phyloP scores from a whole-genome alignment of 345 rosid genomes.

The Physaria fendleri region DNA sequence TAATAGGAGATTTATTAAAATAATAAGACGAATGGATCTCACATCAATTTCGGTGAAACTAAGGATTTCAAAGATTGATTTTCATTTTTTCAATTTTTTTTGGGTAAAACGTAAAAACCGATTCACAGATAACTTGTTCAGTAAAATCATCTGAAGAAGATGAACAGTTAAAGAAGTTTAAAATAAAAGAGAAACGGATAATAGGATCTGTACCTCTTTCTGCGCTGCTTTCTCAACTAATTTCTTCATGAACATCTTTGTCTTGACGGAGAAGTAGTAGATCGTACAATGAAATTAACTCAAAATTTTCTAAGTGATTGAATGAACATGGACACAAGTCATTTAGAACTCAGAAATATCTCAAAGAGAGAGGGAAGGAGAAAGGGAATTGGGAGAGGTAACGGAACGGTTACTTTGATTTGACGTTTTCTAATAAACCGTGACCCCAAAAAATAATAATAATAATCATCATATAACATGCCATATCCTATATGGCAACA shows the following conservation, averaged over 20 bases:
- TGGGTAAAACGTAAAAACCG: too few species aligned
- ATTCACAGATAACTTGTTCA: background rate
- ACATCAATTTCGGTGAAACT: slow-evolving; percentile 1
- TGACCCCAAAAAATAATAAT: too few species aligned
- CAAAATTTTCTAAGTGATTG: background rate
- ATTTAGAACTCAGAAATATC: background rate
- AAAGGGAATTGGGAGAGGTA: too few species aligned
- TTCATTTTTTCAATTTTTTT: too few species aligned
- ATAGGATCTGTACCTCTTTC: slow-evolving; percentile 21
- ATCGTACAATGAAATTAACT: background rate
- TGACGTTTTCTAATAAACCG: too few species aligned
- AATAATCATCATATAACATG: too few species aligned
- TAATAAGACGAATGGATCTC: too few species aligned
- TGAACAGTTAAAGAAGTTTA: background rate
- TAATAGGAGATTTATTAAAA: too few species aligned
- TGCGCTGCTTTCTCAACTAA: slow-evolving; percentile 30
- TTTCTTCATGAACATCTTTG: slow-evolving; percentile 32
- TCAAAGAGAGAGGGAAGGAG: background rate
- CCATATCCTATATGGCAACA: too few species aligned
- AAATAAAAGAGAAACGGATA: background rate
- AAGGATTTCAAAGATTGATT: background rate
- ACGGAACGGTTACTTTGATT: too few species aligned
- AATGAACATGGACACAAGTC: background rate
- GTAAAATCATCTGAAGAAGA: slow-evolving; percentile 13
- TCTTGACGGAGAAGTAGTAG: background rate